Conservation (phyloP, 768 basidiomycete genomes). For the Tricholomella constricta region DNA sequence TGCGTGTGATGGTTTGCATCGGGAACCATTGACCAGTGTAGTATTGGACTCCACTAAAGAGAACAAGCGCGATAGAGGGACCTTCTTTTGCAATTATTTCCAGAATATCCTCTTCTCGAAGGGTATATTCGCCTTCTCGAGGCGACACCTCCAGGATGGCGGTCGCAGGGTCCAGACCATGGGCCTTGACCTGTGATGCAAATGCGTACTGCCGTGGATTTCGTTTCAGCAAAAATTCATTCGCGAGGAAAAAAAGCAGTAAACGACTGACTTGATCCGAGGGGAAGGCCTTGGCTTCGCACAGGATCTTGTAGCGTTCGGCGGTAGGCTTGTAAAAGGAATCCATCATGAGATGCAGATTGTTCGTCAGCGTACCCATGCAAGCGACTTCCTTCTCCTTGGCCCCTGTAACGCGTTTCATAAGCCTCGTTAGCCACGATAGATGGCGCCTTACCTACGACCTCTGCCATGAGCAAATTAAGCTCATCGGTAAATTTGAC, state of each 20-base stretch:
- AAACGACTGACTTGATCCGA: conserved; percentile 80
- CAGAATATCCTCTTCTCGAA: conserved; percentile 90
- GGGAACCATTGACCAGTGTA: conserved; percentile 97
- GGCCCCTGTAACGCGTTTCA: conserved; percentile 59
- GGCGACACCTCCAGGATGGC: conserved; percentile 81
- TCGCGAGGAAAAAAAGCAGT: conserved; percentile 13
- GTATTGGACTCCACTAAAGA: conserved; percentile 94
- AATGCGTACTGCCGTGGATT: conserved; percentile 79
- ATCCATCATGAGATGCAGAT: conserved; percentile 94
- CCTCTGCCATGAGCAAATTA: conserved; percentile 71
- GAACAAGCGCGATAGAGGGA: conserved; percentile 79
- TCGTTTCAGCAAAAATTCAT: conserved; percentile 15
- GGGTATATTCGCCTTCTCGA: conserved; percentile 78
- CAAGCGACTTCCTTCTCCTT: conserved; percentile 89
- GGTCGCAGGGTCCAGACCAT: conserved; percentile 72
- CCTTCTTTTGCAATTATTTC: conserved; percentile 72
- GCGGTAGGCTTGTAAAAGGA: conserved; percentile 91
- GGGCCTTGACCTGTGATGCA: conserved; percentile 83
- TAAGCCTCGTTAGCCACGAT: conserved; percentile 15
- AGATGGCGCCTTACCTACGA: conserved; percentile 69
- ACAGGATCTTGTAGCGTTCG: conserved; percentile 89
- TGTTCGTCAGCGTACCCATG: conserved; percentile 93
- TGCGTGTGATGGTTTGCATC: conserved; percentile 79
- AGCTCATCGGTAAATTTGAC: conserved; percentile 72
- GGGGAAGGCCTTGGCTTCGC: conserved; percentile 93